Base-by-base conservation (phyloP, 352 stramenopile genomes). In the Globisporangium radiosum region DNA sequence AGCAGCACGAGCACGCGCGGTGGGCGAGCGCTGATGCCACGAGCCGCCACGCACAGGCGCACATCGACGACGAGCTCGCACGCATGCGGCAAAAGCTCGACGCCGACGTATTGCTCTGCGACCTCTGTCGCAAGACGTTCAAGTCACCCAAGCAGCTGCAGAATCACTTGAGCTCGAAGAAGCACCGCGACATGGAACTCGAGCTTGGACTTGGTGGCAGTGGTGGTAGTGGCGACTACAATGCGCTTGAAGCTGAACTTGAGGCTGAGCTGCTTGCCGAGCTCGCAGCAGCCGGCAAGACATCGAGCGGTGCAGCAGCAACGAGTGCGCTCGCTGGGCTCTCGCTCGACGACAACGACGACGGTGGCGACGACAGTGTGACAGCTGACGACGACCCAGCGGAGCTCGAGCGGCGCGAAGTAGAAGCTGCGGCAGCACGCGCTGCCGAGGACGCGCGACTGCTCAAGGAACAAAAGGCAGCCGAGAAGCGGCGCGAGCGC, bases 71-170 rank as follows among this genome's bases (percentile, higher is more conserved):
- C 42, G 81, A 94, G 56, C 66, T 92, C 5, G 80, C 81, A 25
- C 78, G 74, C 52, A 63, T 87, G 33, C 78, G 73, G 17, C 72
- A 75, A 57, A 92, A 90, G 63, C 69, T 90, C 59, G 74, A 92
- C 51, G 77, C 77, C 5, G 75, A 87, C 15, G 51, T 92, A 45
- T 58, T 91, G 33, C 59, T 87, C 5, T 94, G 85, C 53, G 81
- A 92, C 50, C 63, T 94, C 56, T 94, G 85, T 63, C 82, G 72
- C 61, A 92, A 94, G 64, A 81, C 71, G 4, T 94, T 94, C 70
- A 92, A 90, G 71, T 91, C 83, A 6, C 60, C 73, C 36, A 93
- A 93, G 62, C 85, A 94, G 62, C 69, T 93, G 19, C 64, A 87
- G 47, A 92, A 92, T 62, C 83, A 94, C 60, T 57, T 92, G 1